Conservation (phyloP, 257 asterid species). For the Perilla frutescens region DNA sequence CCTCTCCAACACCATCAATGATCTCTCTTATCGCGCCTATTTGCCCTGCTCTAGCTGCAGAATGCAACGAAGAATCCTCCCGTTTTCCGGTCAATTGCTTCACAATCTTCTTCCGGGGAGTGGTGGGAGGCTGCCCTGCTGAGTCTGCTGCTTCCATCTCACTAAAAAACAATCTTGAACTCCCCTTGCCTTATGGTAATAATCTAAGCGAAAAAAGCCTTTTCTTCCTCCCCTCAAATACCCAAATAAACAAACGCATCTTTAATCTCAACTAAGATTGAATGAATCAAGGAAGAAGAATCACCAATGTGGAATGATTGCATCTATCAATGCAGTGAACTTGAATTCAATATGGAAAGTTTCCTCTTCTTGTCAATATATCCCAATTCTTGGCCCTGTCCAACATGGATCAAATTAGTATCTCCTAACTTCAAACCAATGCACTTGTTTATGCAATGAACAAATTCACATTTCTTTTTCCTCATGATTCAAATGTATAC, state of each 20-base stretch:
- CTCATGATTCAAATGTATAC: not conserved
- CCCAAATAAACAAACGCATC: conserved; percentile 38
- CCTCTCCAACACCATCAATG: conserved; percentile 36
- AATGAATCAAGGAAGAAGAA: conserved; percentile 2
- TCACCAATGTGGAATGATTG: not conserved
- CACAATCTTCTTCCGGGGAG: conserved; percentile 55
- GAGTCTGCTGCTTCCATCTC: conserved; percentile 33
- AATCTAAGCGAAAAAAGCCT: not conserved
- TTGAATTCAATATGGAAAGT: conserved; percentile 6
- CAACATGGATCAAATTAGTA: conserved; percentile 31
- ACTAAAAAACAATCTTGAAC: not conserved
- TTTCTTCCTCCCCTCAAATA: conserved; percentile 37
- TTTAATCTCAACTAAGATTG: conserved; percentile 6
- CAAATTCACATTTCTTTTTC: not conserved
- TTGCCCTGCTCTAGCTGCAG: conserved; percentile 59
- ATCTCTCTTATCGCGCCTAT: conserved; percentile 38
- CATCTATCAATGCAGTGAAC: conserved; percentile 22
- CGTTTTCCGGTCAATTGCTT: conserved; percentile 62
- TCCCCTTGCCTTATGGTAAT: not conserved
- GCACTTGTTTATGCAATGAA: not conserved
- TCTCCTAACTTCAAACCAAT: not conserved
- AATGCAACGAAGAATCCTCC: conserved; percentile 53
- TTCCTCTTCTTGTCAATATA: not conserved
- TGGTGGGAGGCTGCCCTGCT: conserved; percentile 30
- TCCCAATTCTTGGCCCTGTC: conserved; percentile 30